phyloP scores from a whole-genome alignment of 345 rosid species.

The Excoecaria agallocha region DNA sequence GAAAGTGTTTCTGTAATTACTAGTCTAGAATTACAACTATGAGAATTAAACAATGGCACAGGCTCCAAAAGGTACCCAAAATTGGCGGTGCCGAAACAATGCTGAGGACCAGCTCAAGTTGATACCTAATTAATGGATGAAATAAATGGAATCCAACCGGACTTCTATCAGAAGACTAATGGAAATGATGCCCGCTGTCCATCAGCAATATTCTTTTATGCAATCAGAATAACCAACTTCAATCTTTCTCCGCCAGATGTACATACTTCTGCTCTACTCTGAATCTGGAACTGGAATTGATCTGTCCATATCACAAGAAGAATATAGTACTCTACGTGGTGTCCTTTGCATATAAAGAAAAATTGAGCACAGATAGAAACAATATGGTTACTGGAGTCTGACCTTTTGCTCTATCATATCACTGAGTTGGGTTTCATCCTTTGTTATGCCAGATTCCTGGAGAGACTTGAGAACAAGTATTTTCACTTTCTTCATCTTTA shows the following conservation, averaged over 20 bases:
- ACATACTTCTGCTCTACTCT: conserved; percentile 56
- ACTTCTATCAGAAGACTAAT: not conserved
- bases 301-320: conserved; percentile 33
- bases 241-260: conserved; percentile 47
- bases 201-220: not conserved
- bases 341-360: not conserved
- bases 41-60: not conserved
- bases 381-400: conserved; percentile 5
- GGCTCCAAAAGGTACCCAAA: not conserved
- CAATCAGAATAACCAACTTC: conserved; percentile 15
- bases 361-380: not conserved
- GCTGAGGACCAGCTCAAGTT: not conserved
- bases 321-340: not conserved
- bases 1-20: not conserved
- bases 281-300: conserved; percentile 64
- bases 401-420: conserved; percentile 63
- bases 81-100: not conserved
- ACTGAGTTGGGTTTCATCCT: conserved; percentile 40
- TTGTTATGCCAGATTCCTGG: conserved; percentile 43
- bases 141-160: not conserved
- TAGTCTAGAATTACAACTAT: no score
- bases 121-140: conserved; percentile 6
- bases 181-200: not conserved
- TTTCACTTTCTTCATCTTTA: conserved; percentile 72
- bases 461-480: conserved; percentile 52